Evolutionary conservation across 2,329 filamentous ascomycete genomes (phyloP), one percentile per base, ranked within the genome.

Genomic region (Thelonectria discophora): DNA sequence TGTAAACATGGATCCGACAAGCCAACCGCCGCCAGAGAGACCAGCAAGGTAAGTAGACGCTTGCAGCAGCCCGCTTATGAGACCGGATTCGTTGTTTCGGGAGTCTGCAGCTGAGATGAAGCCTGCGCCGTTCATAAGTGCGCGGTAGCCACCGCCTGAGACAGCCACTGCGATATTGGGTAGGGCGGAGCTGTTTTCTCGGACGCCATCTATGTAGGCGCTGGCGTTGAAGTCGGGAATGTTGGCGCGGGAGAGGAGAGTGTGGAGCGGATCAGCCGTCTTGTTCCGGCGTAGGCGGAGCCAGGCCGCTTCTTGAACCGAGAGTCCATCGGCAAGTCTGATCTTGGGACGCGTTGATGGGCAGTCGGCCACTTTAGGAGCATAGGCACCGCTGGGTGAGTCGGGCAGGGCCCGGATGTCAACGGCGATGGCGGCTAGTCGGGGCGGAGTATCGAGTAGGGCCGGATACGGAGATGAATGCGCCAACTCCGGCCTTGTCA

Each of bases 61-160:
- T 77, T 94, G 92, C 60, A 95, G 79, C 58, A 94, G 76, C 2
- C 92, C 92, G 2, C 90, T 90, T 40, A 94, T 76, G 1, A 78
- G 71, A 6, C 72, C 32, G 32, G 32, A 34, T 9, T 34, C 72
- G 3, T 67, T 37, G 9, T 71, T 77, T 0, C 86, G 90, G 2
- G 88, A 81, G 57, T 86, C 86, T 0, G 79, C 70, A 0, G 91
- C 91, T 27, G 89, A 84, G 11, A 94, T 68, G 37, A 87, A 88
- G 53, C 92, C 92, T 6, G 88, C 92, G 12, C 90, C 91, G 70
- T 90, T 93, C 80, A 92, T 81, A 77, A 94, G 79, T 3, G 92
- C 91, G 54, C 92, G 82, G 74, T 93, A 95, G 21, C 92, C 92
- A 70, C 92, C 92, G 8, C 92, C 92, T 0, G 90, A 93, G 37